phyloP scores from a whole-genome alignment of 176 grass and related monocot genomes.

The Carex cristatella region DNA sequence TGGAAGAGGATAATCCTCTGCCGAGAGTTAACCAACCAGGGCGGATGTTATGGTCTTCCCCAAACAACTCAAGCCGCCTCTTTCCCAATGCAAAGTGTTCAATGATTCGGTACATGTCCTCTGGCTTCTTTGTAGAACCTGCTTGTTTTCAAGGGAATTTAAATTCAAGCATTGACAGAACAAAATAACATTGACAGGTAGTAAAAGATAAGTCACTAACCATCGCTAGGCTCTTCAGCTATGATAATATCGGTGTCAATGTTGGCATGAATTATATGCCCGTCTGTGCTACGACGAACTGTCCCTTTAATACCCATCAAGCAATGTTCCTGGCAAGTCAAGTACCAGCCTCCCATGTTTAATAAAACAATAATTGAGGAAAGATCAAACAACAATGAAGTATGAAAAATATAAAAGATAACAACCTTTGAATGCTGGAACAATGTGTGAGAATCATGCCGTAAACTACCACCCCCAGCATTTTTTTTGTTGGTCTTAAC shows the following conservation, averaged over 20 bases:
- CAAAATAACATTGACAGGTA: background rate
- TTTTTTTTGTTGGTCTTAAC: constrained; percentile 97
- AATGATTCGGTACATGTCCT: constrained; percentile 96
- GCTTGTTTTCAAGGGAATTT: constrained; percentile 11
- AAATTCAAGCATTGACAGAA: constrained; percentile 15
- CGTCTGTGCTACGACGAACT: constrained; percentile 94
- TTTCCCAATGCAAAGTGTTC: constrained; percentile 98
- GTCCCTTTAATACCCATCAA: constrained; percentile 99
- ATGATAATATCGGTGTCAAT: constrained; percentile 99
- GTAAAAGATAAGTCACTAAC: constrained; percentile 31
- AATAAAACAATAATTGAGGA: background rate
- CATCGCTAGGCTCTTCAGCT: constrained; percentile 85
- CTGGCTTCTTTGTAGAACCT: constrained; percentile 94
- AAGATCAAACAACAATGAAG: constrained; percentile 1
- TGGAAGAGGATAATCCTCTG: constrained; percentile 84
- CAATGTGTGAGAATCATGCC: constrained; percentile 85
- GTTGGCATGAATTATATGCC: constrained; percentile 96
- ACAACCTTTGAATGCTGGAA: constrained; percentile 87
- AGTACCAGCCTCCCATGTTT: constrained; percentile 14
- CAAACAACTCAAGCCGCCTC: constrained; percentile 85
- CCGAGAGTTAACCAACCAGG: constrained; percentile 89
- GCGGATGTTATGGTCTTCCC: constrained; percentile 93
- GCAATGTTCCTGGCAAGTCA: constrained; percentile 74
- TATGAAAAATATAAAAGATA: background rate
- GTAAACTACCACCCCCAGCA: constrained; percentile 56